Conservation (phyloP, 805 yeast species). For the Ogataea kodamae region DNA sequence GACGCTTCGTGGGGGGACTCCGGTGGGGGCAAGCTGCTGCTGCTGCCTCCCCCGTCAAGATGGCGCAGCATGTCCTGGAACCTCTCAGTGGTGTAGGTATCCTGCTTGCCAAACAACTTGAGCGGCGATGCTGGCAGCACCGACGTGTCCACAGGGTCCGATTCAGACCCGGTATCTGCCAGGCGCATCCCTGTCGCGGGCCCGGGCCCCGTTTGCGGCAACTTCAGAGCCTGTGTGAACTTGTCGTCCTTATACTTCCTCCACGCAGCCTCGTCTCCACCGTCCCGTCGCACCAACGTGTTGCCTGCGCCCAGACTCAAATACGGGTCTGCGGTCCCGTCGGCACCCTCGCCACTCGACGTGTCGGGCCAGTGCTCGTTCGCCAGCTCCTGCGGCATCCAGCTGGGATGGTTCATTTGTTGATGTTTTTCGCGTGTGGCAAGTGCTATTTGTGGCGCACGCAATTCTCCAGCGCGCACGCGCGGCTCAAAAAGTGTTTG, state of each 20-base stretch:
- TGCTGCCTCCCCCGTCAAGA: constrained; percentile 19
- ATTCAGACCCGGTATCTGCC: constrained; percentile 11
- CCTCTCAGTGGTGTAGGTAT: constrained; percentile 30
- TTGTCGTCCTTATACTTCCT: constrained; percentile 24
- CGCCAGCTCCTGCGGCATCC: constrained; percentile 28
- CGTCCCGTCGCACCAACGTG: constrained; percentile 24
- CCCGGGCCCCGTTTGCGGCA: constrained; percentile 17
- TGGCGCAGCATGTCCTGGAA: constrained; percentile 27
- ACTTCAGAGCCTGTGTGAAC: constrained; percentile 21
- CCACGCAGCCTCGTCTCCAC: constrained; percentile 30
- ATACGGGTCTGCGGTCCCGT: constrained; percentile 17
- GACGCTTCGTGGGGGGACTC: constrained; percentile 21
- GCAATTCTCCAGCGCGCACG: background rate
- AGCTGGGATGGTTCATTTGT: constrained; percentile 1
- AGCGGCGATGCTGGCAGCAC: constrained; percentile 30
- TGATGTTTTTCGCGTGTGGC: constrained; percentile 1
- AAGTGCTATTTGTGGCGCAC: constrained; percentile 2
- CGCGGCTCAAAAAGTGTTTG: constrained; percentile 5
- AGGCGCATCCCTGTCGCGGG: constrained; percentile 32
- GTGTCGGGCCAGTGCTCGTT: constrained; percentile 29
- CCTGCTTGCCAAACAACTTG: constrained; percentile 31
- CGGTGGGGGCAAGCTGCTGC: constrained; percentile 22
- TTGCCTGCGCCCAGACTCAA: constrained; percentile 19
- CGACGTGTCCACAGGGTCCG: constrained; percentile 15
- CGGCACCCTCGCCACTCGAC: no score